Evolutionary conservation across 148 eudicot genomes (phyloP), one percentile per base, ranked within the genome.

Genomic region (Vaccinium corymbosum): DNA sequence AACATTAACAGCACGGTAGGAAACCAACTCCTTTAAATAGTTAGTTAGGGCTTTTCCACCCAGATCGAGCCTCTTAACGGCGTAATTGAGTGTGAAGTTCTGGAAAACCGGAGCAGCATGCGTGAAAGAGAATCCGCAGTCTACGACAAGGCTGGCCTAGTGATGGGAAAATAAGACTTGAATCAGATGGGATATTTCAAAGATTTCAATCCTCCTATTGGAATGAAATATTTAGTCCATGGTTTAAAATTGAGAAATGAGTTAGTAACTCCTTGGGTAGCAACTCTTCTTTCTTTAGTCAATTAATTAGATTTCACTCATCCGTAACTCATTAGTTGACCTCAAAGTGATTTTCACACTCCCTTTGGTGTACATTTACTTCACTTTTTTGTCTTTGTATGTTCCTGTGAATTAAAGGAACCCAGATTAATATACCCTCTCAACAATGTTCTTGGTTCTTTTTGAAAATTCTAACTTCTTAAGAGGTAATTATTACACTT

Each of bases 41-140:
- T 97, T 97, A 1, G 95, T 97, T 72, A 97, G 62, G 2, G 95
- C 99, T 61, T 96, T 96, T 1, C 99, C 99, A 0, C 99, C 99
- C 83, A 96, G 90, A 88, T 96, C 99, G 81, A 96, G 85, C 86
- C 99, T 86, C 85, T 89, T 96, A 27, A 96, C 92, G 14, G 91
- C 98, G 66, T 94, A 92, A 88, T 96, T 96, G 76, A 96, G 13
- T 25, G 92, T 90, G 62, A 93, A 92, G 81, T 92, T 92, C 93
- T 94, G 93, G 32, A 92, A 89, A 51, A 97, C 96, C 0, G 99
- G 98, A 1, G 98, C 92, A 10, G 91, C 90, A 73, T 97, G 99
- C 3, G 92, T 87, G 48, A 94, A 97, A 3, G 93, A 89, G 62
- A 97, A 97, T 19, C 99, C 99, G 20, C 92, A 92, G 62, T 97